A percentile compares a stretch with the other conserved stretches of the same genome.
These are phyloP conservation scores for Gossypium arboreum DNA, from an alignment of 345 rosid species.

Conservation along the genomic window DNA sequence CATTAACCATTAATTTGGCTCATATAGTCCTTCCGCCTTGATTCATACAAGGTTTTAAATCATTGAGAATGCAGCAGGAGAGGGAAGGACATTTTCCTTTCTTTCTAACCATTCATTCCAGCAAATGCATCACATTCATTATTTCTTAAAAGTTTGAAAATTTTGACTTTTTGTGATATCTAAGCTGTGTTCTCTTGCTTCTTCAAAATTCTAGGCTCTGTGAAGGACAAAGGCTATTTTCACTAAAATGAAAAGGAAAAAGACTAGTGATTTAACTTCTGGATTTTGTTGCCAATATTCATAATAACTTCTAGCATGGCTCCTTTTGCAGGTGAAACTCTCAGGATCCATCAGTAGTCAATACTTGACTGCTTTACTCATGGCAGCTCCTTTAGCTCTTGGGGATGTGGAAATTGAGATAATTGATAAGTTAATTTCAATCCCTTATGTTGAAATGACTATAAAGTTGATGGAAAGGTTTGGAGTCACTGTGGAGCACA, in stretches of 20 bases:
- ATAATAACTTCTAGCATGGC: constrained; percentile 10
- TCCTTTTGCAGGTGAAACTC: constrained; percentile 72
- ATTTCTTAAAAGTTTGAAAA: not conserved
- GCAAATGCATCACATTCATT: not conserved
- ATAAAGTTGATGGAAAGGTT: constrained; percentile 90
- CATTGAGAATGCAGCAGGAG: not conserved
- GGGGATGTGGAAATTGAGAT: constrained; percentile 92
- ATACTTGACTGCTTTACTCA: constrained; percentile 91
- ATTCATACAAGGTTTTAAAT: not conserved
- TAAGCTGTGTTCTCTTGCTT: not conserved
- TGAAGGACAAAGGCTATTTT: not conserved
- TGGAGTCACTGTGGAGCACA: constrained; percentile 72
- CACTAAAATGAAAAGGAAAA: not conserved
- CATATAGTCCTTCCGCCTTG: not conserved
- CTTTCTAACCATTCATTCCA: too few species aligned
- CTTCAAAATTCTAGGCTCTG: not conserved
- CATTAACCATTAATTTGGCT: not conserved
- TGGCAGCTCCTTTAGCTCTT: constrained; percentile 95
- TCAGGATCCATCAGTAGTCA: constrained; percentile 95
- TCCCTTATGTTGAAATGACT: constrained; percentile 98
- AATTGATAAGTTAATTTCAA: constrained; percentile 74
- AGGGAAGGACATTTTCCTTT: not conserved
- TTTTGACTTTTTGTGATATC: not conserved
- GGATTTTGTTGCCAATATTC: not conserved
- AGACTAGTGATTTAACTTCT: not conserved